Conservation (phyloP, 2,329 filamentous ascomycete species). For the Fusarium sp. region DNA sequence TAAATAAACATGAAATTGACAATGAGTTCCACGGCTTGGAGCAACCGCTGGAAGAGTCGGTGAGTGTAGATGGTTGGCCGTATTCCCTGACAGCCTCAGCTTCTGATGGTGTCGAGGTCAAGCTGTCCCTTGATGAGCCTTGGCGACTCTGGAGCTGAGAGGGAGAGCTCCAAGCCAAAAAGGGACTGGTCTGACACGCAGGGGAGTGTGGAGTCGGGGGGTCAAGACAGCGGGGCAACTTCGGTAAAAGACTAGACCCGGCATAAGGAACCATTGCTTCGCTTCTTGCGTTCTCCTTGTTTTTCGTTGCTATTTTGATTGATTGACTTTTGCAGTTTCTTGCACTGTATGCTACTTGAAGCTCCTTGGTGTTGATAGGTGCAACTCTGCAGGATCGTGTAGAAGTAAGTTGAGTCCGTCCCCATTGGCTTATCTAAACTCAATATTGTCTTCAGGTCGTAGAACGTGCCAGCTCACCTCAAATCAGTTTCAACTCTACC, state of each 20-base stretch:
- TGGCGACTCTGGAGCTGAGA: constrained; percentile 24
- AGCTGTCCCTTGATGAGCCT: constrained; percentile 43
- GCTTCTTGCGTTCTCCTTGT: constrained; percentile 18
- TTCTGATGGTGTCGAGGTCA: constrained; percentile 43
- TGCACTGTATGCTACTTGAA: constrained; percentile 29
- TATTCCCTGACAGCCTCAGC: constrained; percentile 38
- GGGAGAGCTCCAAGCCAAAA: constrained; percentile 39
- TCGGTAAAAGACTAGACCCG: constrained; percentile 38
- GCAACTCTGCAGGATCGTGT: not conserved
- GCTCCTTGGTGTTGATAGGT: not conserved
- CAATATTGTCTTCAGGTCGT: not conserved
- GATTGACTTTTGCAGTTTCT: constrained; percentile 20
- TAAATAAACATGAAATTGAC: constrained; percentile 11
- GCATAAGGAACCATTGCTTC: constrained; percentile 30
- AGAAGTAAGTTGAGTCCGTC: not conserved
- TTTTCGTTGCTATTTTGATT: constrained; percentile 2
- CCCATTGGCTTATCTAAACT: not conserved
- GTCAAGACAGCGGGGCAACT: constrained; percentile 38
- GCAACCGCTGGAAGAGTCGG: constrained; percentile 6
- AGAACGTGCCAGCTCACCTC: not conserved
- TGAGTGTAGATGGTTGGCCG: constrained; percentile 11
- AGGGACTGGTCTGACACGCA: constrained; percentile 39
- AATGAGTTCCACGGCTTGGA: constrained; percentile 15
- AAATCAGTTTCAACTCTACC: not conserved
- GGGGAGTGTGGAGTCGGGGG: constrained; percentile 34